Evolutionary conservation across 139 green algal species (phyloP), one percentile per base, ranked within the genome.

Genomic region (Spirogloea muscicola): DNA sequence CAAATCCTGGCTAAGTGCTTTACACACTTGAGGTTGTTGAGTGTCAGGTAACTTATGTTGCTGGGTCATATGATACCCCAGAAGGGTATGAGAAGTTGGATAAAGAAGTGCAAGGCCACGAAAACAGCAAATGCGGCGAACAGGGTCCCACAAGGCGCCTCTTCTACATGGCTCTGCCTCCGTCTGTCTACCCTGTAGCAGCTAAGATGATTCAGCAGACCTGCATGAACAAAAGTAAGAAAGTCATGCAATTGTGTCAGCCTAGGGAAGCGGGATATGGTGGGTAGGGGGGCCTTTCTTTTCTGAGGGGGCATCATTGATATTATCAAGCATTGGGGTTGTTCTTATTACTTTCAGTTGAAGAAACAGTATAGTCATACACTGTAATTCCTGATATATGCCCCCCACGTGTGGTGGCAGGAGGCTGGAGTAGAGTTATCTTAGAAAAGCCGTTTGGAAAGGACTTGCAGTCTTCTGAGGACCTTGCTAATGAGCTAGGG

Each of bases 101-200:
- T 44, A 25, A 70, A 55, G 25, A 34, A 9, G 37, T 77, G 52
- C 34, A 59, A 36, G 52, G 9, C 3, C 57, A 55, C 37, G 69
- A 77, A 25, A n/a, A 13, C n/a, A 69, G 10, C 39, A 27, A 13
- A 2, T 21, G 33, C 18, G 57, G 55, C 34, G 36, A 68, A 2
- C 4, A 38, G 2, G 69, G 67, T 3, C 2, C 49, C 25, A 76
- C 67, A 6, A 13, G 52, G 10, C 55, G 55, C 27, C 86, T 98
- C 0, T 96, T 94, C 84, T 98, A 98, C 81, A 79, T 98, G 41
- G 93, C 94, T 0, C 87, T 98, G 60, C 94, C 94, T 5, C 93
- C 94, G 7, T 86, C 80, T 3, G 92, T 96, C n/a, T 98, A 97
- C 84, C 92, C 91, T 1, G 49, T 91, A 76, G 94, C 93, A 60